Conservation (phyloP, 1,284 basidiomycete genomes). For the Leccinum brunneo-olivaceum region DNA sequence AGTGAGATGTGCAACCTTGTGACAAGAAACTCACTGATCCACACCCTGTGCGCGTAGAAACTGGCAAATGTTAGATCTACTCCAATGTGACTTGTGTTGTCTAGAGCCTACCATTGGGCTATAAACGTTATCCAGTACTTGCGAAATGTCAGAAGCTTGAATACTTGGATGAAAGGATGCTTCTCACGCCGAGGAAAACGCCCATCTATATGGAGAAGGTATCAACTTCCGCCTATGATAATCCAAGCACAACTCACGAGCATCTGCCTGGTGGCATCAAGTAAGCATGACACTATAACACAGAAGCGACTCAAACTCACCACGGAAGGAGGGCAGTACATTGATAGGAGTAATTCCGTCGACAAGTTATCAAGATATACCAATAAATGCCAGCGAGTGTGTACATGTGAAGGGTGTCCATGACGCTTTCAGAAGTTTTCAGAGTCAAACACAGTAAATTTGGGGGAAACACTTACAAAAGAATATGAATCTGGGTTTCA, state of each 20-base stretch:
- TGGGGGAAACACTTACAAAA: background rate
- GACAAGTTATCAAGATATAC: background rate
- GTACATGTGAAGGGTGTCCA: background rate
- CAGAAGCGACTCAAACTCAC: background rate
- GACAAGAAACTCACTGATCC: background rate
- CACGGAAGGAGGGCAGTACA: background rate
- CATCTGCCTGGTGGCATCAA: background rate
- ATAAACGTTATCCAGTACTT: background rate
- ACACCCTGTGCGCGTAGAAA: background rate
- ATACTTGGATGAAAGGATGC: background rate
- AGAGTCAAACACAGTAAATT: background rate
- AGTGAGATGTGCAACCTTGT: background rate
- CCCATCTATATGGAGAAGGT: background rate
- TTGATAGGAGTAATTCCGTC: background rate
- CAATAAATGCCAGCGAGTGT: background rate
- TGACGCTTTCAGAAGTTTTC: background rate
- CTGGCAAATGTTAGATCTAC: background rate
- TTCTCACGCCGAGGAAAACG: background rate
- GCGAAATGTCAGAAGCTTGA: background rate
- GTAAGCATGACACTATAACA: background rate
- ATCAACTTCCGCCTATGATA: background rate
- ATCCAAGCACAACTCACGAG: background rate
- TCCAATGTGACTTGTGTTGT: no score
- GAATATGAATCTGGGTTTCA: background rate
- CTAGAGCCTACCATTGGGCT: background rate